A percentile compares a stretch with the other conserved stretches of the same genome.
Evolutionary conservation across 1,284 basidiomycete genomes (phyloP).

Genomic region (Quambalaria eucalypti): DNA sequence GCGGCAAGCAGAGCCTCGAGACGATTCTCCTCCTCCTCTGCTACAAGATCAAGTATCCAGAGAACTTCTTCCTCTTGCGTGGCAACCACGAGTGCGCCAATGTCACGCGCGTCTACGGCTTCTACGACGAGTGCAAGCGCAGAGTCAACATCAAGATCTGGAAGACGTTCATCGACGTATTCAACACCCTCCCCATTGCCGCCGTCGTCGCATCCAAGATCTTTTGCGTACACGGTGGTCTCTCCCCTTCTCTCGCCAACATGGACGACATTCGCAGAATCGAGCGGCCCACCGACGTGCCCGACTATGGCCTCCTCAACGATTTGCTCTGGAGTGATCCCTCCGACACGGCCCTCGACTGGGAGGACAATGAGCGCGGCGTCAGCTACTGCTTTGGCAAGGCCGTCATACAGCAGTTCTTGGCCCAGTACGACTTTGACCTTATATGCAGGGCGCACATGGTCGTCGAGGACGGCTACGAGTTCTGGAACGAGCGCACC

Average conservation of each 20-base stretch:
- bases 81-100: slow-evolving; percentile 91
- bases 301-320: slow-evolving; percentile 96
- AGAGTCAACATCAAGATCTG: slow-evolving; percentile 95
- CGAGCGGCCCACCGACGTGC: slow-evolving; percentile 94
- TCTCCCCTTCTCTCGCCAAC: slow-evolving; percentile 90
- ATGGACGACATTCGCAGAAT: slow-evolving; percentile 99
- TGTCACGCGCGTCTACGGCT: slow-evolving; percentile 61
- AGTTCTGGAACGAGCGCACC: slow-evolving; percentile 99
- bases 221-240: slow-evolving; percentile 96
- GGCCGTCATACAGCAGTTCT: slow-evolving; percentile 89
- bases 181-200: slow-evolving; percentile 97
- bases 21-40: slow-evolving; percentile 77
- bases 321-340: slow-evolving; percentile 98
- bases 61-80: slow-evolving; percentile 91
- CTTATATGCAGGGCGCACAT: slow-evolving; percentile 98
- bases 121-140: slow-evolving; percentile 96
- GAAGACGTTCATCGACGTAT: slow-evolving; percentile 99
- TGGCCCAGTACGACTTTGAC: slow-evolving; percentile 81
- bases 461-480: slow-evolving; percentile 95
- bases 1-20: slow-evolving; percentile 87
- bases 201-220: slow-evolving; percentile 99
- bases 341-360: slow-evolving; percentile 90
- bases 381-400: slow-evolving; percentile 99
- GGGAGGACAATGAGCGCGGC: slow-evolving; percentile 99
- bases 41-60: slow-evolving; percentile 97